A percentile compares a stretch with the other conserved stretches of the same genome.
phyloP scores from a whole-genome alignment of 78 protist genomes.

The Speleostelium caveatum region DNA sequence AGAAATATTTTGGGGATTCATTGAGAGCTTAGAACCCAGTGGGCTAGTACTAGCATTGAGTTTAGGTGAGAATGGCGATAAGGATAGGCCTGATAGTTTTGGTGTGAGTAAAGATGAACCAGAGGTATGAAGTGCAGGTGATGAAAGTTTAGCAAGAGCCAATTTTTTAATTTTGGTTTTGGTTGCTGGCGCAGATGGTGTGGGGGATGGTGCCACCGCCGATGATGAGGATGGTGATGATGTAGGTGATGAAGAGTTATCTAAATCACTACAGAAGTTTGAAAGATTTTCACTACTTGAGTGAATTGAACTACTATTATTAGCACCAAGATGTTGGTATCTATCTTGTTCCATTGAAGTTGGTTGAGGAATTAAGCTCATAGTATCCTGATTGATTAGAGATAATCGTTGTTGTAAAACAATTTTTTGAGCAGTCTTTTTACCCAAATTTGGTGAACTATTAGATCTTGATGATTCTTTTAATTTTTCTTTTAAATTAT shows the following conservation, averaged over 20 bases:
- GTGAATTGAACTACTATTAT: too few species aligned
- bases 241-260: slow-evolving; percentile 1
- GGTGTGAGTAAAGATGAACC: neutral
- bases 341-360: neutral
- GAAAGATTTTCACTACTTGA: neutral
- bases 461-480: slow-evolving; percentile 26
- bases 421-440: too few species aligned
- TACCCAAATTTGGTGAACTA: slow-evolving; percentile 25
- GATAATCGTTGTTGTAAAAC: neutral
- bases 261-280: neutral
- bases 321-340: too few species aligned
- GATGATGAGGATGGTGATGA: slow-evolving; percentile 2
- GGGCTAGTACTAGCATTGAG: neutral
- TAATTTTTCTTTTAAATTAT: neutral
- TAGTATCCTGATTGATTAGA: neutral
- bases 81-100: neutral
- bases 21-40: neutral
- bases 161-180: too few species aligned
- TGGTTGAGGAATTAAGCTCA: neutral
- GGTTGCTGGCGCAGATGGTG: too few species aligned
- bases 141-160: neutral
- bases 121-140: neutral
- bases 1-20: too few species aligned
- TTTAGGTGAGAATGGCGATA: neutral
- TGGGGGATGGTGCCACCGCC: too few species aligned